Conservation (phyloP, 1,284 basidiomycete species). For the Ceratobasidium sp. region DNA sequence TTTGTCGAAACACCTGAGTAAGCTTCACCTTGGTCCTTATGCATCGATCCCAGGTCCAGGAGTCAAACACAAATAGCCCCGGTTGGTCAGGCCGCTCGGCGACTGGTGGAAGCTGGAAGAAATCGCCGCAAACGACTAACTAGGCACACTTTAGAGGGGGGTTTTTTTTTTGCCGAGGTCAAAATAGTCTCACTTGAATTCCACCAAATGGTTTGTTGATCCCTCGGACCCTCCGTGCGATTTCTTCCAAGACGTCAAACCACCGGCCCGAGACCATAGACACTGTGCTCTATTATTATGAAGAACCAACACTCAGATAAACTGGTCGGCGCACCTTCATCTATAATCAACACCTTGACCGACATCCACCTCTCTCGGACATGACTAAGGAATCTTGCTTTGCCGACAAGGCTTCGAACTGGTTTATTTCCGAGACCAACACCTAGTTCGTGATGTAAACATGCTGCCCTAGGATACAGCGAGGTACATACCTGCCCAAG, state of each 20-base stretch:
- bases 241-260: constrained; percentile 85
- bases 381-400: constrained; percentile 77
- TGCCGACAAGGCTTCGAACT: constrained; percentile 70
- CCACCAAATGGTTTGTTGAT: constrained; percentile 85
- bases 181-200: constrained; percentile 72
- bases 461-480: not conserved
- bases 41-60: constrained; percentile 72
- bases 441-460: constrained; percentile 16
- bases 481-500: constrained; percentile 59
- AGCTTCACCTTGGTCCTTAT: constrained; percentile 69
- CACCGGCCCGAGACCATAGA: constrained; percentile 97
- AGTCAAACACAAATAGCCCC: constrained; percentile 83
- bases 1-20: constrained; percentile 71
- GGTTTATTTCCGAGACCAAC: constrained; percentile 82
- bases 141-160: constrained; percentile 53
- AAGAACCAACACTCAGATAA: not conserved
- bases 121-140: constrained; percentile 91
- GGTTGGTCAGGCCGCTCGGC: constrained; percentile 57
- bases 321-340: constrained; percentile 76
- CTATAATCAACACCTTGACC: constrained; percentile 88
- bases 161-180: constrained; percentile 43
- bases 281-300: constrained; percentile 63
- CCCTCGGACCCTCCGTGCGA: constrained; percentile 73
- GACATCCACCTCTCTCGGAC: constrained; percentile 74
- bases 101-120: constrained; percentile 94